Evolutionary conservation across 75 land plant species (phyloP).

Genomic region (Picea glauca): DNA sequence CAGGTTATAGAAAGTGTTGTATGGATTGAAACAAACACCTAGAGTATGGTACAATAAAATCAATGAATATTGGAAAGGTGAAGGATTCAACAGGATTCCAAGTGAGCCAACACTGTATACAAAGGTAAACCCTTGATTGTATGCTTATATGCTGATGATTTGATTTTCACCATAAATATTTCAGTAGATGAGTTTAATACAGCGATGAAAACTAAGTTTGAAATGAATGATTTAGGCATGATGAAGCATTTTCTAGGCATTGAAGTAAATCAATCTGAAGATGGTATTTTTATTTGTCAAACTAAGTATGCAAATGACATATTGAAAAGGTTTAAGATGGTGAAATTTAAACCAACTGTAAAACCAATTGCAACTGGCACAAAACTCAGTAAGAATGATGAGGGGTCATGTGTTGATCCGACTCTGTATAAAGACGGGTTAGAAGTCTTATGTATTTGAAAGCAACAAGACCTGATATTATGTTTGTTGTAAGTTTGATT

Average conservation of each 20-base stretch:
- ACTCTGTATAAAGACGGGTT: too few relatives aligned
- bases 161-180: neutral
- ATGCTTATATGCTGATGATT: neutral
- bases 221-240: neutral
- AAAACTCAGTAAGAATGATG: neutral
- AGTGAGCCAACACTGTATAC: neutral
- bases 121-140: neutral
- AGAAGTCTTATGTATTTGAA: too few relatives aligned
- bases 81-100: neutral
- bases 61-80: neutral
- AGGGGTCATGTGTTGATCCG: too few relatives aligned
- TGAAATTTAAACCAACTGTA: neutral
- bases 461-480: too few relatives aligned
- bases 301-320: neutral
- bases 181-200: neutral
- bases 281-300: neutral
- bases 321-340: neutral
- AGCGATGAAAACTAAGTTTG: neutral
- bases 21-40: constrained; percentile 16
- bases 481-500: too few relatives aligned
- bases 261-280: neutral
- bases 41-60: constrained; percentile 6
- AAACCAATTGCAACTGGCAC: neutral
- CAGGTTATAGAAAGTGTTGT: neutral
- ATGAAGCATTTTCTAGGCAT: neutral